Evolutionary conservation across 352 stramenopile genomes (phyloP).

Genomic region (Pseudoperonospora humuli): DNA sequence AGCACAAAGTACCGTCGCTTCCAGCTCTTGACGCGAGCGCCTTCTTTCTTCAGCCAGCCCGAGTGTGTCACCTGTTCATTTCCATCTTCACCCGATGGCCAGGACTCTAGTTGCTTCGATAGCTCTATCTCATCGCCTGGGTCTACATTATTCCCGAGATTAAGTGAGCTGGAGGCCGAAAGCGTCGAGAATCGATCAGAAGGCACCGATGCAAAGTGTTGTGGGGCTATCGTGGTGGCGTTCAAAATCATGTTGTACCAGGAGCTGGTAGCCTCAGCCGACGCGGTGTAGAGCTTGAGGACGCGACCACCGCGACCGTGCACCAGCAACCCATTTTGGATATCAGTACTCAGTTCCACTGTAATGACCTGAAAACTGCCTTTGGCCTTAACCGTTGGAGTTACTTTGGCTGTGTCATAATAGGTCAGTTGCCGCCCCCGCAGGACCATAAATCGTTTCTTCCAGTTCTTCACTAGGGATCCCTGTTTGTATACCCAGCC

Average conservation of each 20-base stretch:
- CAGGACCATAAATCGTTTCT: constrained; percentile 83
- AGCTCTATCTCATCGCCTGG: constrained; percentile 49
- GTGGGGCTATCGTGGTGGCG: constrained; percentile 27
- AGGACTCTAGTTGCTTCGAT: constrained; percentile 44
- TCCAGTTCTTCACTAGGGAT: constrained; percentile 75
- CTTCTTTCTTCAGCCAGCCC: constrained; percentile 77
- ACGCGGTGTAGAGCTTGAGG: constrained; percentile 84
- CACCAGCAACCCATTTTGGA: constrained; percentile 77
- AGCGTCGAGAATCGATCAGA: constrained; percentile 39
- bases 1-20: constrained; percentile 76
- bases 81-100: constrained; percentile 38
- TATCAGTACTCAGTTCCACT: constrained; percentile 68
- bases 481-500: constrained; percentile 84
- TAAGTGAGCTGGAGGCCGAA: constrained; percentile 19
- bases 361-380: constrained; percentile 82
- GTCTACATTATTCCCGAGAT: constrained; percentile 14
- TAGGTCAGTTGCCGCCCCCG: constrained; percentile 74
- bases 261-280: constrained; percentile 49
- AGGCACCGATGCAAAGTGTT: constrained; percentile 14
- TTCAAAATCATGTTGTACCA: constrained; percentile 78
- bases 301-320: constrained; percentile 72
- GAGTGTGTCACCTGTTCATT: constrained; percentile 50
- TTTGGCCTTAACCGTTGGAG: constrained; percentile 54
- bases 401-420: constrained; percentile 68
- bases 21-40: constrained; percentile 71